Evolutionary conservation across 192 early-diverging fungal species (phyloP).

Genomic region (Mortierella alpina): DNA sequence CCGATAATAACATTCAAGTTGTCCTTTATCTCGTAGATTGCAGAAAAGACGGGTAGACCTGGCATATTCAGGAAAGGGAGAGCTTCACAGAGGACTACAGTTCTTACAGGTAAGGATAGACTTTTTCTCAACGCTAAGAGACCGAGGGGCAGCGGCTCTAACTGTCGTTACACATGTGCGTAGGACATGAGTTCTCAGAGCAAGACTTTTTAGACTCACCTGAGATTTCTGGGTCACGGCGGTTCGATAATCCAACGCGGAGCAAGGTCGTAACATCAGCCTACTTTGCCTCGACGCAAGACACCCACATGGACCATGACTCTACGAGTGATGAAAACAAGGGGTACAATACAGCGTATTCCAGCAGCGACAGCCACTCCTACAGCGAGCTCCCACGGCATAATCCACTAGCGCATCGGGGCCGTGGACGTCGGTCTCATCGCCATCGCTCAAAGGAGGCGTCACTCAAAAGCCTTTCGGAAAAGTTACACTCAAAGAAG

Average conservation of each 20-base stretch:
- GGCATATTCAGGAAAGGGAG: conserved; percentile 47
- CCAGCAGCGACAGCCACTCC: no score
- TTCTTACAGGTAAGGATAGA: conserved; percentile 11
- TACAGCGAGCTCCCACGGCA: no score
- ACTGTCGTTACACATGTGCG: neutral
- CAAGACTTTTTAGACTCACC: conserved; percentile 10
- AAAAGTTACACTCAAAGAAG: no score
- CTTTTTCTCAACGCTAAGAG: neutral
- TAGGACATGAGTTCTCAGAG: conserved; percentile 30
- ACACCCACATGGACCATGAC: neutral
- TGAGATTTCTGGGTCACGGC: neutral
- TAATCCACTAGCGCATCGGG: no score
- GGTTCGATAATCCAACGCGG: neutral
- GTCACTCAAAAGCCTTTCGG: no score
- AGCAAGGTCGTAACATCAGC: conserved; percentile 11
- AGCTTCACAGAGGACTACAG: conserved; percentile 18
- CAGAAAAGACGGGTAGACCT: neutral
- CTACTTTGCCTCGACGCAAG: conserved; percentile 8
- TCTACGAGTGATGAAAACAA: no score
- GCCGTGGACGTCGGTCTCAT: no score
- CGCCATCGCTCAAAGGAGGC: no score
- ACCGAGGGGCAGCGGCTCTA: neutral
- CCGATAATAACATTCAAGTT: no score
- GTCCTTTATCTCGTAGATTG: conserved; percentile 8
- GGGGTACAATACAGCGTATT: no score